phyloP scores from a whole-genome alignment of 2,329 filamentous ascomycete genomes.

The Scortechinia acanthostroma region DNA sequence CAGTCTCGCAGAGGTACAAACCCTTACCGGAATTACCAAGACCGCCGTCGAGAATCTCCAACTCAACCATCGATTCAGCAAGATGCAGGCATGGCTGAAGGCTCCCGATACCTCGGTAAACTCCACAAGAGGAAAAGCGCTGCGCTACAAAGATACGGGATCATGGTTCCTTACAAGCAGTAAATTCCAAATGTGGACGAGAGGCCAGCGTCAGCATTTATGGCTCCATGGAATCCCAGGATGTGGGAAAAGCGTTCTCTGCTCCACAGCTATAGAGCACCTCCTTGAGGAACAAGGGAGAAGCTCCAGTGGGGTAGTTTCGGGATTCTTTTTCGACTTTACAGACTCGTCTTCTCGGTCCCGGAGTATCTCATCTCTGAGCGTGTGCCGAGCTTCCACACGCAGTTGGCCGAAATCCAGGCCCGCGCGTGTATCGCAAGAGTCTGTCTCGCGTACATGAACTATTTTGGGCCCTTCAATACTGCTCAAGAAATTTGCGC shows the following conservation, averaged over 20 bases:
- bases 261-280: background rate
- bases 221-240: background rate
- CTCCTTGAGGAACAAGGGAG: background rate
- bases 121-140: background rate
- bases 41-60: background rate
- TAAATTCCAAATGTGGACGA: background rate
- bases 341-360: too few species aligned
- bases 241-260: background rate
- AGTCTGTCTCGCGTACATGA: background rate
- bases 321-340: slow-evolving; percentile 1
- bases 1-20: background rate
- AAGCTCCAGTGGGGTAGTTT: background rate
- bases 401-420: background rate
- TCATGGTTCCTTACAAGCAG: background rate
- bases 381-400: too few species aligned
- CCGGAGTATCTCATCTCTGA: too few species aligned
- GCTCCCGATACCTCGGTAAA: background rate
- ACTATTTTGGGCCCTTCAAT: background rate
- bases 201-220: background rate
- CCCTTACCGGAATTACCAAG: background rate
- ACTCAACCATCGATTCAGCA: background rate
- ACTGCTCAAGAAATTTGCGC: background rate
- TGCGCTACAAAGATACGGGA: background rate
- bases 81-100: background rate
- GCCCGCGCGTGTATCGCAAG: background rate